phyloP scores from a whole-genome alignment of 495 filamentous ascomycete genomes.

The Annulohypoxylon moriforme region DNA sequence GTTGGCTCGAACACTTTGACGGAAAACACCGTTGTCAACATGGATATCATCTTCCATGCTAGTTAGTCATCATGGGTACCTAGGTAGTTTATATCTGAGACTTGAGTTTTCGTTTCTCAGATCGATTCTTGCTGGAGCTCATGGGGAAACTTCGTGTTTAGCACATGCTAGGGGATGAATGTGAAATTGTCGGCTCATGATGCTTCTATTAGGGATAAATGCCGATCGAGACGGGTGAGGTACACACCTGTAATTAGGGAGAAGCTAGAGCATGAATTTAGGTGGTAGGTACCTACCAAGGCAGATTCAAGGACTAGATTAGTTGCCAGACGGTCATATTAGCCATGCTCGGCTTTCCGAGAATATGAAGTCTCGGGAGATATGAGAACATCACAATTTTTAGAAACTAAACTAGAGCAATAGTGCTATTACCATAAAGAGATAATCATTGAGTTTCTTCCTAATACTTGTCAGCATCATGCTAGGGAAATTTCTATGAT shows the following conservation, averaged over 20 bases:
- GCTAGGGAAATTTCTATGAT: not conserved
- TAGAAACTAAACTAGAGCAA: not conserved
- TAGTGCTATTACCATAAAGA: not conserved
- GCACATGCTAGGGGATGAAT: not conserved
- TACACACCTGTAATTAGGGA: too few relatives aligned
- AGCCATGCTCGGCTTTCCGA: not conserved
- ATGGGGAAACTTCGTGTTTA: not conserved
- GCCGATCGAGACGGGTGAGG: too few relatives aligned
- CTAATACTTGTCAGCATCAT: not conserved
- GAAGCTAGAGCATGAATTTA: not conserved
- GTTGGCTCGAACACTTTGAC: not conserved
- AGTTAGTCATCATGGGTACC: not conserved
- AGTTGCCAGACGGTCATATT: not conserved
- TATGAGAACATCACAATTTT: not conserved
- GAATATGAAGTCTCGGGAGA: not conserved
- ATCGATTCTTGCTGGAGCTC: not conserved
- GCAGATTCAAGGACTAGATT: not conserved
- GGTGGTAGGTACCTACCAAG: not conserved
- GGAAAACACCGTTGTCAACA: not conserved
- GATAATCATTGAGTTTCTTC: not conserved
- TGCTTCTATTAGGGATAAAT: too few relatives aligned
- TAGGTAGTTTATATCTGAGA: not conserved
- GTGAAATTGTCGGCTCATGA: not conserved
- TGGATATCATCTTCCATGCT: slow-evolving; percentile 1
- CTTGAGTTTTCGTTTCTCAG: not conserved